Evolutionary conservation across 2,329 filamentous ascomycete species (phyloP), one percentile per base, ranked within the genome.

Genomic region (Colletotrichum agaves): DNA sequence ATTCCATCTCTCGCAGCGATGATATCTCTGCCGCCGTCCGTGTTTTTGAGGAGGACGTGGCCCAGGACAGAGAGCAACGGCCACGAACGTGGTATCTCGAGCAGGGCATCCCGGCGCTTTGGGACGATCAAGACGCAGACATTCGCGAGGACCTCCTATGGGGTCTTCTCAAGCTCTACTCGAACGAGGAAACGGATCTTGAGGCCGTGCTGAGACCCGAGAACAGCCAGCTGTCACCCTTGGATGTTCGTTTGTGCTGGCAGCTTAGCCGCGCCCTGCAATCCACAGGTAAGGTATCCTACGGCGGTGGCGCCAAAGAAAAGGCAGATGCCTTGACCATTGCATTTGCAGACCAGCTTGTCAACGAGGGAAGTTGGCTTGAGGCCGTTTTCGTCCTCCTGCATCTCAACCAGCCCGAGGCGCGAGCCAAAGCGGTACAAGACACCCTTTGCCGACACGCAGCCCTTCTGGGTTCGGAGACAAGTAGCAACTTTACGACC

Each of bases 101-200:
- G 68, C 83, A 89, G 67, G 84, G 84, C 6, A 82, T 87, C 55
- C 80, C 84, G 15, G 80, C 85, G 47, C 77, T 88, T 33, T 92
- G 90, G 86, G 81, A 88, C 17, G 88, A 92, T 69, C 80, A 82
- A 3, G 80, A 88, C 58, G 82, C 84, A 12, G 83, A 87, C 27
- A 79, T 81, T 31, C 86, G 90, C 44, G 89, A 96, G 75, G 94
- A 97, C 75, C 84, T 97, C 7, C 83, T 98, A 1, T 97, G 95
- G 91, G 92, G 93, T 12, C 85, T 99, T 0, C 81, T 99, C 56
- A 93, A 93, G 76, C 83, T 97, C 4, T 97, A 94, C 73, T 88
- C 93, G 1, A 82, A 88, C n/a, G 79, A 81, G 10, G 75, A 81
- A 12, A 83, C 80, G 47, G 83, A 86, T 55, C 76, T 97, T 3